Conservation (phyloP, 345 rosid genomes). For the thale cress (Arabidopsis thaliana) region DNA sequence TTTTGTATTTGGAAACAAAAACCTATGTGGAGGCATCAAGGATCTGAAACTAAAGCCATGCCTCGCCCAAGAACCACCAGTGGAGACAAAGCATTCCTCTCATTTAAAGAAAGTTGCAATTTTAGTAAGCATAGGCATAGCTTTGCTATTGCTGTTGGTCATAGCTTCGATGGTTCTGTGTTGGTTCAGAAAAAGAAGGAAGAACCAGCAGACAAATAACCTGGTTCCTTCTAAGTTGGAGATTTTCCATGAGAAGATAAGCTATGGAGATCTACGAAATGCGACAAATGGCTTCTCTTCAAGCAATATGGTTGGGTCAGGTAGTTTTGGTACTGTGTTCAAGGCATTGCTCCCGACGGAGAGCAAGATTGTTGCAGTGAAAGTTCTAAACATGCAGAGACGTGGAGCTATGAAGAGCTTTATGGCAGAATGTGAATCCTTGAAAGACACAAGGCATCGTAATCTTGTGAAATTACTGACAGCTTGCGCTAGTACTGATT, state of each 20-base stretch:
- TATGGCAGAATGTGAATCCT: conserved; percentile 51
- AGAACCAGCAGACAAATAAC: not conserved
- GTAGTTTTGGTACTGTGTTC: conserved; percentile 2
- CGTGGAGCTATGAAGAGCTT: conserved; percentile 54
- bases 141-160: not conserved
- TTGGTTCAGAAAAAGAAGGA: not conserved
- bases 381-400: conserved; percentile 45
- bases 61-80: not conserved
- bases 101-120: not conserved
- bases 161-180: not conserved
- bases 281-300: conserved; percentile 7
- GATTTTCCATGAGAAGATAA: not conserved
- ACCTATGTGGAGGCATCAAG: conserved; percentile 32
- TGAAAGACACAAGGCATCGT: conserved; percentile 33
- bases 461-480: conserved; percentile 4
- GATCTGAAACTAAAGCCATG: conserved; percentile 26
- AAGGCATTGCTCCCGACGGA: not conserved
- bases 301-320: not conserved
- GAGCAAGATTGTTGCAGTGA: conserved; percentile 22
- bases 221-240: not conserved
- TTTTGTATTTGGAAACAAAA: conserved; percentile 8
- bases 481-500: not conserved
- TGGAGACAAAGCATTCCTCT: not conserved
- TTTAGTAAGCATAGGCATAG: not conserved
- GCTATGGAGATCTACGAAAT: not conserved